Percentiles rank a stretch among this genome's conserved stretches.
phyloP scores from a whole-genome alignment of 129 eudicot genomes.

The Glebionis coronaria region DNA sequence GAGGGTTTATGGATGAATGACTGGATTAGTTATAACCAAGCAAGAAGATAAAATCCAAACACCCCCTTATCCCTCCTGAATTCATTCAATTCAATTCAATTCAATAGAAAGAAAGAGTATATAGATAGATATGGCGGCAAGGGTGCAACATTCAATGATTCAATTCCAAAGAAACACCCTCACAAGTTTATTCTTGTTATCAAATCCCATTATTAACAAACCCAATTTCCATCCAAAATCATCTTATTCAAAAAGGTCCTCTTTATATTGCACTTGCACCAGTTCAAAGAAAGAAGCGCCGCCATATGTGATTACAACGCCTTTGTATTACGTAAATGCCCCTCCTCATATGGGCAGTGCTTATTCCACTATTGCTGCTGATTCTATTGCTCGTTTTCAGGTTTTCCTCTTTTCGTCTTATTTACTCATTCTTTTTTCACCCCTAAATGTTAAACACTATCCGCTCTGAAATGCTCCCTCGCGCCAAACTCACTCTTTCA shows the following conservation, averaged over 20 bases:
- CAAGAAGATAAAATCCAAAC: no score
- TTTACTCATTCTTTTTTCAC: no score
- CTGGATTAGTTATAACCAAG: no score
- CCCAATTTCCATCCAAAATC: conserved; percentile 27
- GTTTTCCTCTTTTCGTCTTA: conserved; percentile 8
- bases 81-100: no score
- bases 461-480: no score
- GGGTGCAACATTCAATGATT: conserved; percentile 31
- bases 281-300: conserved; percentile 11
- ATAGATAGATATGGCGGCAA: conserved; percentile 24
- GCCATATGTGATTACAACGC: conserved; percentile 83
- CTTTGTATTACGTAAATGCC: conserved; percentile 94
- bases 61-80: no score
- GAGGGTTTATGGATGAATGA: no score
- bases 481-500: no score
- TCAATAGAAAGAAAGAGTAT: no score
- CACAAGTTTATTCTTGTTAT: conserved; percentile 36
- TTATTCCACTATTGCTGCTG: conserved; percentile 94
- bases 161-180: conserved; percentile 23
- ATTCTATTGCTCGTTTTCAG: conserved; percentile 97
- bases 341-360: conserved; percentile 59
- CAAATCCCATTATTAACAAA: conserved; percentile 25
- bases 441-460: no score
- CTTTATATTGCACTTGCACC: conserved; percentile 57
- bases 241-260: conserved; percentile 29